Base-by-base conservation (phyloP, 805 yeast species). In the Teunomyces atbi region DNA sequence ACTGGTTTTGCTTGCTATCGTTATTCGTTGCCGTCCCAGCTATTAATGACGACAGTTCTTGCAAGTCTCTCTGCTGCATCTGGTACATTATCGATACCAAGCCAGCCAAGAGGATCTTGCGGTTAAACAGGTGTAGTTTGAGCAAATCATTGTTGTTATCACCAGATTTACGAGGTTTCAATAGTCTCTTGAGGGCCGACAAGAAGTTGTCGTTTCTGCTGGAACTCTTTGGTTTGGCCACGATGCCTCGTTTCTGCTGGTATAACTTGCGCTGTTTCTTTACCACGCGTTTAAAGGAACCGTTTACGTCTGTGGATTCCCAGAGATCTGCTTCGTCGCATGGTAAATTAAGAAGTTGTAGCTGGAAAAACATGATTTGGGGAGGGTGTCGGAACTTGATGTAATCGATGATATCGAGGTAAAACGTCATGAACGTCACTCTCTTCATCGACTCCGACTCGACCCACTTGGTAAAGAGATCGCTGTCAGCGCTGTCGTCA, bases 391-490 rank as follows among this genome's bases (percentile, higher is more conserved):
- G 86, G 62, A 85, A 88, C 41, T 86, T 77, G 12, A 85, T 79
- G 32, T 89, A 86, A 67, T 89, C 95, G 2, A 84, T 76, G 1
- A 86, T 82, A 64, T 89, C 96, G 56, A 86, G 72, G 59, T 84
- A 85, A 60, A 89, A 89, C 11, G 95, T 89, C 81, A 86, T 81
- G 48, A 83, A 80, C 0, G 95, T 87, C 1, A 86, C 77, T 47
- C 96, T 66, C 60, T 89, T 89, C 73, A 86, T 72, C 41, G 83
- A 78, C 64, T 89, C 96, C 34, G 82, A 79, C 45, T 86, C 89
- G 11, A 89, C 83, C 96, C 96, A 89, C 72, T 64, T 74, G 56
- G 78, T 81, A 76, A 57, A 83, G 26, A 69, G 56, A 13, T 54
- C 66, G 11, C 45, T 42, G 46, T 71, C 76, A 13, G 61, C 49